Evolutionary conservation across 495 filamentous ascomycete species (phyloP).

Genomic region (Penicillium lagena): DNA sequence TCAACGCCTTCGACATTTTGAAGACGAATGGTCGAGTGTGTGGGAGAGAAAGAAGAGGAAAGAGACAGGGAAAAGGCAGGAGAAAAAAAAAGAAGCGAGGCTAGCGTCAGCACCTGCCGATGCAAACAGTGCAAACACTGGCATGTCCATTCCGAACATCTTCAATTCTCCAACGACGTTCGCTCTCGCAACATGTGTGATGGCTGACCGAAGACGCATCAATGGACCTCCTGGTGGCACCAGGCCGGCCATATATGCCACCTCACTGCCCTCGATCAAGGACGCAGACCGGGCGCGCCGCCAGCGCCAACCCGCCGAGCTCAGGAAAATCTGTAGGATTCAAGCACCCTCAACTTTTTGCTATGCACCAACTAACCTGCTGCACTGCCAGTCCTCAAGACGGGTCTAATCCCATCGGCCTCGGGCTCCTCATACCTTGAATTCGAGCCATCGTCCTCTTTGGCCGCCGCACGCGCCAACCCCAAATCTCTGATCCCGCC

Average conservation of each 20-base stretch:
- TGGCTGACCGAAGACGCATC: slow-evolving; percentile 85
- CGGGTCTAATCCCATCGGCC: slow-evolving; percentile 85
- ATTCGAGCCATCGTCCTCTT: slow-evolving; percentile 55
- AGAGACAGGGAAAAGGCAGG: slow-evolving; percentile 12
- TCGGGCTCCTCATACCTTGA: slow-evolving; percentile 93
- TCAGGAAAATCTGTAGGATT: slow-evolving; percentile 77
- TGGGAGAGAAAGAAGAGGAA: slow-evolving; percentile 21
- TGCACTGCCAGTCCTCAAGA: slow-evolving; percentile 66
- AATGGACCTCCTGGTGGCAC: slow-evolving; percentile 82
- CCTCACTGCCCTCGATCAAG: slow-evolving; percentile 27
- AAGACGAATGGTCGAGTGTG: slow-evolving; percentile 13
- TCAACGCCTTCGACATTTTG: slow-evolving; percentile 13
- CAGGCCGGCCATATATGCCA: slow-evolving; percentile 62
- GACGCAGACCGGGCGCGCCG: slow-evolving; percentile 39
- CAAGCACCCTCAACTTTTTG: neutral
- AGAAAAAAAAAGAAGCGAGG: slow-evolving; percentile 20
- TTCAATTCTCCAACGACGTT: slow-evolving; percentile 11
- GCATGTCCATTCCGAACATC: slow-evolving; percentile 31
- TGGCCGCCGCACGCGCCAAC: slow-evolving; percentile 40
- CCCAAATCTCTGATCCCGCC: slow-evolving; percentile 40
- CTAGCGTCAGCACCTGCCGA: neutral
- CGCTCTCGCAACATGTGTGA: slow-evolving; percentile 21
- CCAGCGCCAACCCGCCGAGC: slow-evolving; percentile 53
- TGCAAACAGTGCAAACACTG: slow-evolving; percentile 41
- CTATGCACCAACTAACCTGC: slow-evolving; percentile 5